Base-by-base conservation (phyloP, 1,284 basidiomycete genomes). In the Trichosporon ovoides region DNA sequence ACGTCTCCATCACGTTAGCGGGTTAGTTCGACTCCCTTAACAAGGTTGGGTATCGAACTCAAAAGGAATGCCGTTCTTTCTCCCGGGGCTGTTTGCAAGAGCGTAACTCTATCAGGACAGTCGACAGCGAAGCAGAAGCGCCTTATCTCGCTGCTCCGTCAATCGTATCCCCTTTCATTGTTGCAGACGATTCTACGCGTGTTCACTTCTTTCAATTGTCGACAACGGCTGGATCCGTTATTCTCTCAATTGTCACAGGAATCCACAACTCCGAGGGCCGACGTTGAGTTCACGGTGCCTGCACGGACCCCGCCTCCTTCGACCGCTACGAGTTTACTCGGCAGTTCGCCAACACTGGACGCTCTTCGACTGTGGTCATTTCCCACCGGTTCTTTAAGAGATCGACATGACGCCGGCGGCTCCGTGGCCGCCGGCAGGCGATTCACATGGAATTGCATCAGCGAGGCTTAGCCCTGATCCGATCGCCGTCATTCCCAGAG, bases 1-100 rank as follows among this genome's bases (percentile, higher is more conserved):
- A 48, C 43, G 43, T 16, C 43, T 48, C 14, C 43, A 48, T 48
- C 43, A 48, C 43, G 43, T 48, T 22, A 48, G 43, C 43, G 43
- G 43, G 28, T n/a, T 48, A 48, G 10, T 48, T 48, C 43, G 43
- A 48, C 43, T 31, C 24, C 24, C 43, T 9, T 22, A 48, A 48
- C 43, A 48, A 48, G 43, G 43, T 48, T 48, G 22, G 43, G 43
- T 48, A 22, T 28, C 43, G n/a, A 48, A 48, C 22, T 48, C 28
- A 48, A 48, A 31, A 10, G 11, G 43, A n/a, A 16, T 48, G n/a
- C 43, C 22, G 43, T 48, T 7, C 22, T 28, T 11, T 24, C 38
- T 24, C 43, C 43, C 14, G 22, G 43, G 43, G 9, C 28, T 5
- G 24, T 6, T 28, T 22, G 43, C 22, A 22, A 48, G 43, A n/a